Conservation (phyloP, 2,329 filamentous ascomycete species). For the Trichoderma endophyticum region DNA sequence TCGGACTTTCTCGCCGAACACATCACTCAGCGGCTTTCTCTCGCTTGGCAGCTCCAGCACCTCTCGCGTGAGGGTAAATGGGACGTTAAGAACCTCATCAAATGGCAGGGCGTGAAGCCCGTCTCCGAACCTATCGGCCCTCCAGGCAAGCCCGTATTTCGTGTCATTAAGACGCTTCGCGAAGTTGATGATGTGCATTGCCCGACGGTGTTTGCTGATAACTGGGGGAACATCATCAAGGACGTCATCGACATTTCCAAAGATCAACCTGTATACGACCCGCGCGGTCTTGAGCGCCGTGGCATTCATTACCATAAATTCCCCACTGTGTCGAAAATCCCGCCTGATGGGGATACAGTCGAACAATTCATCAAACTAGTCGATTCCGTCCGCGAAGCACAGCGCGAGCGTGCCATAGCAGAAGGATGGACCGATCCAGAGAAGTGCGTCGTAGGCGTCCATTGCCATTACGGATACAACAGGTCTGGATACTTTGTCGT, state of each 20-base stretch:
- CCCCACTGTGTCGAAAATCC: constrained; percentile 87
- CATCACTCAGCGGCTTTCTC: constrained; percentile 72
- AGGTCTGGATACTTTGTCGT: constrained; percentile 88
- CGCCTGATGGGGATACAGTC: constrained; percentile 60
- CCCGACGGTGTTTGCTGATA: constrained; percentile 65
- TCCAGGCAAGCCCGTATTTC: constrained; percentile 58
- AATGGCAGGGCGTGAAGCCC: constrained; percentile 78
- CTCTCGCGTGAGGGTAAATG: constrained; percentile 89
- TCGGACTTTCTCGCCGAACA: constrained; percentile 75
- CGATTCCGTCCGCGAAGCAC: constrained; percentile 57
- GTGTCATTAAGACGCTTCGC: constrained; percentile 88
- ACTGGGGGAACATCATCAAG: constrained; percentile 65
- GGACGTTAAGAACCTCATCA: constrained; percentile 94
- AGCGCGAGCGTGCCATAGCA: constrained; percentile 36
- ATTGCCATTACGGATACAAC: constrained; percentile 97
- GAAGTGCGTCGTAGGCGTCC: constrained; percentile 67
- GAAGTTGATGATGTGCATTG: constrained; percentile 84
- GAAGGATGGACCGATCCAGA: constrained; percentile 41
- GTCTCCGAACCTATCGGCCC: constrained; percentile 73
- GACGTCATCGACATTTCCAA: constrained; percentile 89
- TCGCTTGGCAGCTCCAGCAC: constrained; percentile 88
- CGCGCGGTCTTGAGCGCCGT: constrained; percentile 62
- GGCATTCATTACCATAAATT: constrained; percentile 79
- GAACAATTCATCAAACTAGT: constrained; percentile 53
- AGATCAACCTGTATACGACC: constrained; percentile 86